Conservation (phyloP, 2,329 filamentous ascomycete genomes). For the Pseudohalonectria lignicola region DNA sequence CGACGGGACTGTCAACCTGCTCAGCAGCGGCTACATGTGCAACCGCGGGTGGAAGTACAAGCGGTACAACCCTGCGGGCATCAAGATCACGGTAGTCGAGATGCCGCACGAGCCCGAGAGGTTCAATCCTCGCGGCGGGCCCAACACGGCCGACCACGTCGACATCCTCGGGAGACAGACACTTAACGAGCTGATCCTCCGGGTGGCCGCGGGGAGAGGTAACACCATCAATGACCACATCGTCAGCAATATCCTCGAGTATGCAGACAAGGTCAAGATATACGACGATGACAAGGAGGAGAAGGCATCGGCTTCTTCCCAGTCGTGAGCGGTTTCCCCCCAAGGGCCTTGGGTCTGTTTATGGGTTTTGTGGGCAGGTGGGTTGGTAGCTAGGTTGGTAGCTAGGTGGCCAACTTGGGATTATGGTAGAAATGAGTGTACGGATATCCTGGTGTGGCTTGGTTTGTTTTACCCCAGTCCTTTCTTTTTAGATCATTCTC, state of each 20-base stretch:
- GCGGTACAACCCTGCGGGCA: constrained; percentile 80
- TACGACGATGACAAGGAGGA: constrained; percentile 45
- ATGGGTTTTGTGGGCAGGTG: not conserved
- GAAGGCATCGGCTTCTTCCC: not conserved
- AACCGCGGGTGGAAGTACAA: constrained; percentile 89
- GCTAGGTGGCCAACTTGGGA: too few relatives aligned
- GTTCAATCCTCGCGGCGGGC: constrained; percentile 70
- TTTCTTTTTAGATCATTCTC: too few relatives aligned
- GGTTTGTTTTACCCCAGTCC: too few relatives aligned
- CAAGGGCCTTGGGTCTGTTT: not conserved
- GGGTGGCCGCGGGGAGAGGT: constrained; percentile 77
- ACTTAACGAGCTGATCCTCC: constrained; percentile 81
- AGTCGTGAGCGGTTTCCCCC: not conserved
- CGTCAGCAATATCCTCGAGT: constrained; percentile 70
- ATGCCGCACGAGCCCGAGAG: constrained; percentile 95
- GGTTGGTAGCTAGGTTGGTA: too few relatives aligned
- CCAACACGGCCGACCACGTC: constrained; percentile 77
- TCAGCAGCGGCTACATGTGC: constrained; percentile 95
- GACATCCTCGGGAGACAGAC: constrained; percentile 86
- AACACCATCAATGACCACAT: constrained; percentile 67
- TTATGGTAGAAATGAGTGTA: too few relatives aligned
- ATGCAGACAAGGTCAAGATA: constrained; percentile 74
- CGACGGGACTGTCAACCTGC: constrained; percentile 88
- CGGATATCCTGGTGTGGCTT: too few relatives aligned
- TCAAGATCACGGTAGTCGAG: constrained; percentile 76